phyloP scores from a whole-genome alignment of 1,139 yeast species.

The Blastobotrys illinoisensis region DNA sequence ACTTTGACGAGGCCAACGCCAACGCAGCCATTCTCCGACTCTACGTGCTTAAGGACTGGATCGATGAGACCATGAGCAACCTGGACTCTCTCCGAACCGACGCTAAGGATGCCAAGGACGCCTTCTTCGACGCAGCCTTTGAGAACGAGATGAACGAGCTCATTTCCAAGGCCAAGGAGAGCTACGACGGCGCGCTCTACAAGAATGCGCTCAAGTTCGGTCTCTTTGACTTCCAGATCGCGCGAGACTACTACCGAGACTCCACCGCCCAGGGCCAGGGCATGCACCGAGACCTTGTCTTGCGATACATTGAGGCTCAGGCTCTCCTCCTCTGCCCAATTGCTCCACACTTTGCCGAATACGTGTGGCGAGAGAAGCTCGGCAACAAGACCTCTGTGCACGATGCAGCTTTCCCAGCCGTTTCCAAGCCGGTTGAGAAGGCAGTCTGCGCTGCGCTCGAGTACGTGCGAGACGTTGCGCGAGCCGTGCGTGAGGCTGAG shows the following conservation, averaged over 20 bases:
- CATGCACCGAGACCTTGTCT: constrained; percentile 80
- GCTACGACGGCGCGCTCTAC: constrained; percentile 68
- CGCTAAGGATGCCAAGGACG: constrained; percentile 39
- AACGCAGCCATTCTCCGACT: constrained; percentile 95
- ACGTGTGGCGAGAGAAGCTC: constrained; percentile 76
- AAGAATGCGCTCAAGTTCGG: constrained; percentile 88
- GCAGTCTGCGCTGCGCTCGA: constrained; percentile 61
- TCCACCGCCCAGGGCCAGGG: constrained; percentile 48
- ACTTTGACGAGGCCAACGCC: constrained; percentile 93
- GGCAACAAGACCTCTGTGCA: constrained; percentile 57
- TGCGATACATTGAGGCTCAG: constrained; percentile 80
- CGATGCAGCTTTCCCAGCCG: constrained; percentile 71
- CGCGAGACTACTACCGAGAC: constrained; percentile 96
- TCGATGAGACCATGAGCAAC: constrained; percentile 62
- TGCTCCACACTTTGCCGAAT: constrained; percentile 95
- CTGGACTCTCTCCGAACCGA: constrained; percentile 64
- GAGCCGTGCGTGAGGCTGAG: constrained; percentile 90
- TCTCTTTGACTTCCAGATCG: constrained; percentile 86
- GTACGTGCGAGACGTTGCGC: constrained; percentile 70
- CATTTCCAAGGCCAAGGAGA: constrained; percentile 64
- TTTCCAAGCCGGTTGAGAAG: constrained; percentile 57
- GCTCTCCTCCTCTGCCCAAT: constrained; percentile 81
- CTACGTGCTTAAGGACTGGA: constrained; percentile 91
- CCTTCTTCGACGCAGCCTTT: constrained; percentile 81
- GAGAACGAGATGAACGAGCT: constrained; percentile 90